Percentiles rank a stretch among this genome's conserved stretches.
phyloP scores from a whole-genome alignment of 2,329 filamentous ascomycete genomes.

The Hypocreales sp. region DNA sequence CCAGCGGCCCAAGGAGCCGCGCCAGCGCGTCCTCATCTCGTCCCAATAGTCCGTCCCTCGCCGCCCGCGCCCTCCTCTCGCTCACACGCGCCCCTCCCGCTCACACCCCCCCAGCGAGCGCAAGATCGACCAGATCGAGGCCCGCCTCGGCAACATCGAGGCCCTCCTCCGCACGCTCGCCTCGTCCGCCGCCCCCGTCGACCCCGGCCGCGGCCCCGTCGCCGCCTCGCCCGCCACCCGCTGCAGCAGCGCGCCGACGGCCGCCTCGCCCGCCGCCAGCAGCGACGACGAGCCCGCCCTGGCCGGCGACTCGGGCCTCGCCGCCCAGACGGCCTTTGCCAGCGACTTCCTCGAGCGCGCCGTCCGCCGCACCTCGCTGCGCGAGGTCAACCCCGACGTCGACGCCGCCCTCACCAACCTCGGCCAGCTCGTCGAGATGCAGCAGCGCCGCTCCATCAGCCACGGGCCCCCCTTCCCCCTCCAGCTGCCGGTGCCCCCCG shows the following conservation, averaged over 20 bases:
- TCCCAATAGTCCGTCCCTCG: conserved; percentile 37
- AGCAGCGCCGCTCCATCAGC: conserved; percentile 23
- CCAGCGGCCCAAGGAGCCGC: conserved; percentile 36
- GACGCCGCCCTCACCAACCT: conserved; percentile 34
- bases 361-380: conserved; percentile 30
- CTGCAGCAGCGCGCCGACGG: conserved; percentile 9
- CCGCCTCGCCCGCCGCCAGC: conserved; percentile 16
- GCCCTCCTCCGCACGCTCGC: conserved; percentile 22
- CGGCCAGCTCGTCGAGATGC: conserved; percentile 35
- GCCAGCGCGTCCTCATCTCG: conserved; percentile 42
- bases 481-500: conserved; percentile 27
- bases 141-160: conserved; percentile 28
- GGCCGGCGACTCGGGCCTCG: conserved; percentile 31
- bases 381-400: conserved; percentile 32
- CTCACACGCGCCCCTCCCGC: not conserved
- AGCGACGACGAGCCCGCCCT: conserved; percentile 25
- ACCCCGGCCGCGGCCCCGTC: conserved; percentile 4
- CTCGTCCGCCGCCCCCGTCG: conserved; percentile 10
- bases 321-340: conserved; percentile 36
- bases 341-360: conserved; percentile 37
- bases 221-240: conserved; percentile 11
- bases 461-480: conserved; percentile 28
- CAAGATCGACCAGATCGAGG: conserved; percentile 34
- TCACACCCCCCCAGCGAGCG: conserved; percentile 23
- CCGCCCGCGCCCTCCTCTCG: conserved; percentile 1